Base-by-base conservation (phyloP, 1,139 yeast genomes). In the Kodamaea anthophila region DNA sequence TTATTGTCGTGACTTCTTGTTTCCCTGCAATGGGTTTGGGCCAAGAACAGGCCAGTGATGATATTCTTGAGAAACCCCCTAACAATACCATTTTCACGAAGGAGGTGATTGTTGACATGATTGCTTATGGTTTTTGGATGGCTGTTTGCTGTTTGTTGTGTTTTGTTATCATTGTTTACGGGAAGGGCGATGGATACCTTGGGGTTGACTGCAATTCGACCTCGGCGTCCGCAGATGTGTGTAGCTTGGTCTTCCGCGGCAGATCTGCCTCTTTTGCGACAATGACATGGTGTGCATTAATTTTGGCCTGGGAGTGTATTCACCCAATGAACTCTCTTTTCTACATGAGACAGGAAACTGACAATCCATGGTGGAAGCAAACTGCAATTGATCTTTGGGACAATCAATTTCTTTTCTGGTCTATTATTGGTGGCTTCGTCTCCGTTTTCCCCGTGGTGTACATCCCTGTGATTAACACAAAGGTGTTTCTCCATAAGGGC, bases 11-110 rank as follows among this genome's bases (percentile, higher is more conserved):
- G 14, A 58, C 64, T 2, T 56, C 62, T 4, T 57, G 62, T 40
- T 58, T 57, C 53, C 64, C 64, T 15, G 64, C 64, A 29, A 58
- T 58, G 64, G 64, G 62, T 2, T 54, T 58, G 43, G 64, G 64
- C 20, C 62, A 55, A 38, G 62, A 58, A 34, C 45, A 43, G 26
- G 62, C 62, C 9, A 35, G 42, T 25, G 59, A 53, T 23, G 62
- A 56, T 26, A 39, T 57, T 16, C 53, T 58, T 39, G 50, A 49
- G 10, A 42, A 46, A 28, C 52, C 59, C 5, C 64, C 64, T 6
- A 54, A 50, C 34, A 51, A 41, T 26, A 45, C 49, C 8, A 55
- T 56, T 30, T 58, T 58, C 42, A 57, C 64, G 12, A 41, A 47
- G 44, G 61, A 55, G 32, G 56, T 58, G 13, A 46, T 58, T 15